Conservation (phyloP, 768 basidiomycete genomes). For the Omphalotus guepiniiformis region DNA sequence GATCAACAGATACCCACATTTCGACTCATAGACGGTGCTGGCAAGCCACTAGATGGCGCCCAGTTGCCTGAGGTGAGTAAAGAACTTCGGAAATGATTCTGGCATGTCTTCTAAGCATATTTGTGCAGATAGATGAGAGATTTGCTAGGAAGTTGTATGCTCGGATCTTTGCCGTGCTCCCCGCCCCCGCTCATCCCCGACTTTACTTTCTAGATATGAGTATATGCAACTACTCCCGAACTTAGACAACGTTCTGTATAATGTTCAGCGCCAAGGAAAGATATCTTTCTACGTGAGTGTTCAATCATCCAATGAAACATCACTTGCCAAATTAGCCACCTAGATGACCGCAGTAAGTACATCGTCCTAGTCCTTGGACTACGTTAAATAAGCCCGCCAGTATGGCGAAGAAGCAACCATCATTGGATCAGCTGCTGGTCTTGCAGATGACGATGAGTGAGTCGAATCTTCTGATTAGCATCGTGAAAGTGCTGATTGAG, state of each 20-base stretch:
- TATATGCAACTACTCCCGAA: conserved; percentile 78
- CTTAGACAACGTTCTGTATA: conserved; percentile 85
- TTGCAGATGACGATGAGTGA: conserved; percentile 82
- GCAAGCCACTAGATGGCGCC: conserved; percentile 68
- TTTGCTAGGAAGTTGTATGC: conserved; percentile 61
- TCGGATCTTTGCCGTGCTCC: neutral
- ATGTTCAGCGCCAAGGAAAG: conserved; percentile 91
- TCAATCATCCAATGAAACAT: neutral
- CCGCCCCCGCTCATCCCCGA: conserved; percentile 1
- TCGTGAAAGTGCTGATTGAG: neutral
- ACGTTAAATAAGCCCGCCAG: conserved; percentile 31
- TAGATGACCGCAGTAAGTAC: conserved; percentile 82
- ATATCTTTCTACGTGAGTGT: conserved; percentile 81
- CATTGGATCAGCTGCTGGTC: conserved; percentile 83
- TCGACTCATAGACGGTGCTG: conserved; percentile 79
- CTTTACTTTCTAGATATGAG: conserved; percentile 49
- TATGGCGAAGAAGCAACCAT: conserved; percentile 90
- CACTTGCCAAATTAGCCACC: neutral
- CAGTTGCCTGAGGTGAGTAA: conserved; percentile 65
- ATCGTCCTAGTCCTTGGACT: neutral
- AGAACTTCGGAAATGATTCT: neutral
- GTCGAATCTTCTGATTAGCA: conserved; percentile 24
- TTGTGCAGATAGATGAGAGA: conserved; percentile 57
- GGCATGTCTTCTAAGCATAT: conserved; percentile 1
- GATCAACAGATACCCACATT: conserved; percentile 77